Evolutionary conservation across 805 yeast species (phyloP), one percentile per base, ranked within the genome.

Genomic region (Zygoascus flipseniorum): DNA sequence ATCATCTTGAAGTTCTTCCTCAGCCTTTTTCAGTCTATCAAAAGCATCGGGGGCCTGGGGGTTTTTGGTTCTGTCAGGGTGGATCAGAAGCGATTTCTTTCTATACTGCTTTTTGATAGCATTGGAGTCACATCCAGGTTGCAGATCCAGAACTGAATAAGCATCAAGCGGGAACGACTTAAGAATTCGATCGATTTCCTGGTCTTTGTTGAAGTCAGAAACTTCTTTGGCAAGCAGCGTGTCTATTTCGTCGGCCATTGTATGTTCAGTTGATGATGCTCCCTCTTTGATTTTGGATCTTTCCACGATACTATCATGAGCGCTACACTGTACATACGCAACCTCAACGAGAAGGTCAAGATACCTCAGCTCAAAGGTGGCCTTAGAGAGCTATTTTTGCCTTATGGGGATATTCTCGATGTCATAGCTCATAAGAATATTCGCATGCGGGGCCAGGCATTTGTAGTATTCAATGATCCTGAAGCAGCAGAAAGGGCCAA

Each of bases 401-500:
- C 71, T 16, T 77, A 70, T 61, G 83, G 84, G 0, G 71, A 71
- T 1, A 69, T 84, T 1, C 53, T 74, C 14, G 77, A 76, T 31
- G 68, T 87, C 11, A 71, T 77, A 1, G 80, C 87, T 1, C 81
- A 80, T 54, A 77, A 76, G 55, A 83, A 80, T 58, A 61, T 86
- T n/a, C 76, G 73, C 56, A 74, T 84, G 77, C 76, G 83, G 53
- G 96, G 96, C 1, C 96, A 88, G 66, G 96, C 95, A 1, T 88
- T 86, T 65, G 74, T 88, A 5, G 79, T 86, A 0, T 79, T 82
- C 51, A 73, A 69, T 2, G 62, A 65, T 18, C 60, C 61, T 0
- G 70, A 71, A 2, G 66, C 70, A 5, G 82, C 89, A 1, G 53
- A 63, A 2, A 60, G 62, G 43, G 85, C 85, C 0, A 62, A 76